Percentiles rank a stretch among this genome's conserved stretches.
phyloP scores from a whole-genome alignment of 1,284 basidiomycete genomes.

The Puccinia polysora region DNA sequence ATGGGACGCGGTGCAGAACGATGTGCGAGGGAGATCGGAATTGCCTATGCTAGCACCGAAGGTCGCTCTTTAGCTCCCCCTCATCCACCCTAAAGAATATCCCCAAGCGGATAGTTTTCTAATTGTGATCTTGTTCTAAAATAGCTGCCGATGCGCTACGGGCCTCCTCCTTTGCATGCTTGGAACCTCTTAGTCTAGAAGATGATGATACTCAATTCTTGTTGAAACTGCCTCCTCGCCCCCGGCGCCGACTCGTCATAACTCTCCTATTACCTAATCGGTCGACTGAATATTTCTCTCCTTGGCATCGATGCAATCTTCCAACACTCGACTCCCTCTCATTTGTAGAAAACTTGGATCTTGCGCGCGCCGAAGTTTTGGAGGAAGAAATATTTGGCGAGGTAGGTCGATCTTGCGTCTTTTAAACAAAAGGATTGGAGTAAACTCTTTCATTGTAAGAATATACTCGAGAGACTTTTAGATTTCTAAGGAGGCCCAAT shows the following conservation, averaged over 20 bases:
- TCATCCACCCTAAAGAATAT: background rate
- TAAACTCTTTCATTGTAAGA: conserved; percentile 9
- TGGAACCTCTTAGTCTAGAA: conserved; percentile 9
- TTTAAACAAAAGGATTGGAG: background rate
- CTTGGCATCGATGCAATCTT: conserved; percentile 15
- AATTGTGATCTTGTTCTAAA: background rate
- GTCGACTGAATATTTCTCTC: conserved; percentile 25
- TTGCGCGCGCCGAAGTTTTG: conserved; percentile 33
- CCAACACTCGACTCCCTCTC: background rate
- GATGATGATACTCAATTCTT: background rate
- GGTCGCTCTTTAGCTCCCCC: background rate
- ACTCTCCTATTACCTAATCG: background rate
- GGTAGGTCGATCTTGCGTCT: conserved; percentile 7
- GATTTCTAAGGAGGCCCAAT: conserved; percentile 39
- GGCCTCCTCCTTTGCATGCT: conserved; percentile 36
- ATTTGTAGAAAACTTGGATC: conserved; percentile 16
- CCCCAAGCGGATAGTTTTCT: background rate
- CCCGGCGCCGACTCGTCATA: conserved; percentile 30
- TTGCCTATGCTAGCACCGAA: conserved; percentile 38
- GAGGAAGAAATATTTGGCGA: conserved; percentile 43
- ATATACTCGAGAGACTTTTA: conserved; percentile 1
- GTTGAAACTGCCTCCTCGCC: conserved; percentile 33
- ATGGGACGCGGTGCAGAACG: conserved; percentile 38
- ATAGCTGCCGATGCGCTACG: conserved; percentile 40
- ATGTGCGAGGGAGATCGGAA: conserved; percentile 38